Conservation (phyloP, 768 basidiomycete species). For the Glaciozyma antarctica region DNA sequence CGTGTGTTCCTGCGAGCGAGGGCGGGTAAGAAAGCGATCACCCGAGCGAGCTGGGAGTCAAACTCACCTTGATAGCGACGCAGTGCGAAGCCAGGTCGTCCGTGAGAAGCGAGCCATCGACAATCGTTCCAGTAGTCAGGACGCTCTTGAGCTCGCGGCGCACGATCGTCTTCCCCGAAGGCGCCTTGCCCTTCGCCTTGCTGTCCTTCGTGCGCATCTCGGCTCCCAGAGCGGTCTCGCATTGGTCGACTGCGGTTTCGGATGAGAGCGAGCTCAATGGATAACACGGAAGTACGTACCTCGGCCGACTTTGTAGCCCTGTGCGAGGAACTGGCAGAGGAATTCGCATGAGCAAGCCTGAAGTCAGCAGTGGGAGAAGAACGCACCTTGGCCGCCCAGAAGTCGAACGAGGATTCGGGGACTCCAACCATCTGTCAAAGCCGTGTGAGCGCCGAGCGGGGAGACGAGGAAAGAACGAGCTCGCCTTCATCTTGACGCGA, state of each 20-base stretch:
- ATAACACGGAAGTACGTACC: too few species aligned
- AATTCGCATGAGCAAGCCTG: neutral
- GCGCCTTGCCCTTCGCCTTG: constrained; percentile 47
- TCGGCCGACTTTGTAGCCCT: constrained; percentile 82
- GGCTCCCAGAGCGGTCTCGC: constrained; percentile 90
- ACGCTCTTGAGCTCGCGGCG: constrained; percentile 86
- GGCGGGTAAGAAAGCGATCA: neutral
- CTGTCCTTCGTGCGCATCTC: constrained; percentile 84
- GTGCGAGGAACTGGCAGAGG: constrained; percentile 22
- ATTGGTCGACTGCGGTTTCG: constrained; percentile 62
- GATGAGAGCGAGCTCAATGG: too few species aligned
- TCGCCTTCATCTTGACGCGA: constrained; percentile 81
- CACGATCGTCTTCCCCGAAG: constrained; percentile 60
- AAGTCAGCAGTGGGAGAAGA: neutral
- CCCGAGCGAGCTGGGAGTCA: neutral
- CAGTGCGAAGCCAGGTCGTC: constrained; percentile 96
- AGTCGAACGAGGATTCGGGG: constrained; percentile 85
- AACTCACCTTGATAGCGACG: constrained; percentile 60
- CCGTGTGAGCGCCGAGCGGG: neutral
- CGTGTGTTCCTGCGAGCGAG: constrained; percentile 21
- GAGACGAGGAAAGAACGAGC: neutral
- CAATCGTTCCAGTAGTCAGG: constrained; percentile 89
- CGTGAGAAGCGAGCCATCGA: constrained; percentile 75
- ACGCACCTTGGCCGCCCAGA: constrained; percentile 64
- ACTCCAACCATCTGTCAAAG: constrained; percentile 75